These are phyloP conservation scores for Ceratobasidium sp. DNA, from an alignment of 1,284 basidiomycete genomes.

Conservation along the genomic window DNA sequence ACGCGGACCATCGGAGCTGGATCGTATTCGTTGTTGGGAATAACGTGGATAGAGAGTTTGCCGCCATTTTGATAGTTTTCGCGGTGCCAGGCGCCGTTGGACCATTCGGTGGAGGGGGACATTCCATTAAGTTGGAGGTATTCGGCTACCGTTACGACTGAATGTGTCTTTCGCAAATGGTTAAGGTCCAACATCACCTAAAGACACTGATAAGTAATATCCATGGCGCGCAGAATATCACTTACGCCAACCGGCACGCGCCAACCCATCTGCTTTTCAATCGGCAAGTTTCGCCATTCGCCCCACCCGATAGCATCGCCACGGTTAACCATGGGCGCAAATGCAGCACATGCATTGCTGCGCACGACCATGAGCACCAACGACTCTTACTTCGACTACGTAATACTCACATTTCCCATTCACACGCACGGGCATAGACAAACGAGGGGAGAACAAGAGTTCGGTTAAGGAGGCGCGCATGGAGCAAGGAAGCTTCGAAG, in stretches of 20 bases:
- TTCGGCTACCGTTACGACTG: constrained; percentile 60
- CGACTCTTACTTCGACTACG: not conserved
- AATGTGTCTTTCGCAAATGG: constrained; percentile 58
- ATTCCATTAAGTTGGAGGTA: constrained; percentile 61
- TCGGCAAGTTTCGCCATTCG: constrained; percentile 58
- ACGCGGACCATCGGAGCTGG: constrained; percentile 56
- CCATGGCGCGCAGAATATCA: not conserved
- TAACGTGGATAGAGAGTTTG: constrained; percentile 54
- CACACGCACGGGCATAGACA: constrained; percentile 53
- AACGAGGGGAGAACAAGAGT: constrained; percentile 52
- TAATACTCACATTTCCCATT: constrained; percentile 48
- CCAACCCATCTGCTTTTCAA: constrained; percentile 60
- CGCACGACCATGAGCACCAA: not conserved
- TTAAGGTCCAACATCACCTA: constrained; percentile 63
- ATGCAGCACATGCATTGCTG: constrained; percentile 55
- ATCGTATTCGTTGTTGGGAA: constrained; percentile 61
- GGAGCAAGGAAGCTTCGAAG: constrained; percentile 51
- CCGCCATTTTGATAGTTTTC: constrained; percentile 51
- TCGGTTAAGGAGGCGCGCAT: constrained; percentile 51
- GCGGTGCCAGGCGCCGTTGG: constrained; percentile 59
- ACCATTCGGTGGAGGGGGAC: constrained; percentile 55
- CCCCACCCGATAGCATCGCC: constrained; percentile 57
- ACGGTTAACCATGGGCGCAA: constrained; percentile 58
- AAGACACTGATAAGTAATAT: constrained; percentile 21
- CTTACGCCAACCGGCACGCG: constrained; percentile 56